phyloP scores from a whole-genome alignment of 371 early-diverging fungal species.

The Saksenaea oblongispora region DNA sequence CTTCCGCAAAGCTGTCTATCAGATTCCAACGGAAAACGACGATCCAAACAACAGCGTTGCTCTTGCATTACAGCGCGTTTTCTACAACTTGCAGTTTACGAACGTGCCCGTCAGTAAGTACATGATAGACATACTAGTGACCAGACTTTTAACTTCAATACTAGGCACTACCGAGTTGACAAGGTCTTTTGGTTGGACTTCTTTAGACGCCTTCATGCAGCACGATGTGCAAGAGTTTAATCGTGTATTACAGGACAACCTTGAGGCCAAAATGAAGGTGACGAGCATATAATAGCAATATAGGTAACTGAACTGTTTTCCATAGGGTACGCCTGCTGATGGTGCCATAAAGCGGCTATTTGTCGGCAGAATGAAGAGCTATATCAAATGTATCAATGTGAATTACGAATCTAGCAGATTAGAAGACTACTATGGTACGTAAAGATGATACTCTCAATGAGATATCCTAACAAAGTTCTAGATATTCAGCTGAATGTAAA shows the following conservation, averaged over 20 bases:
- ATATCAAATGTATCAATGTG: conserved; percentile 90
- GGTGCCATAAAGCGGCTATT: conserved; percentile 89
- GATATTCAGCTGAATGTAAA: conserved; percentile 96
- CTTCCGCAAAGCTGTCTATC: conserved; percentile 88
- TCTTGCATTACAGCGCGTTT: conserved; percentile 90
- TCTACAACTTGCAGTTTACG: conserved; percentile 83
- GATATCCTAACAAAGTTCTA: conserved; percentile 14
- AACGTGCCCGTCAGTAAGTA: conserved; percentile 63
- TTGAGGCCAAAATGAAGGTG: conserved; percentile 87
- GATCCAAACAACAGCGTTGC: conserved; percentile 81
- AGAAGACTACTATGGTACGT: conserved; percentile 57
- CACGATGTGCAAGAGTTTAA: conserved; percentile 98
- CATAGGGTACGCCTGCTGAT: conserved; percentile 83
- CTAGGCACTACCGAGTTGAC: conserved; percentile 88
- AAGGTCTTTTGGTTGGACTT: conserved; percentile 96
- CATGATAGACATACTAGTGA: not conserved
- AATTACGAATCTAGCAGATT: conserved; percentile 88
- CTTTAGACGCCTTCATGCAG: conserved; percentile 91
- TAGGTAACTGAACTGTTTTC: not conserved
- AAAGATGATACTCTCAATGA: not conserved
- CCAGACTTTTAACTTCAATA: not conserved
- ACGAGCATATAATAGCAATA: not conserved
- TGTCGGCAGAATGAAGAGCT: conserved; percentile 94
- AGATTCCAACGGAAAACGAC: conserved; percentile 88
- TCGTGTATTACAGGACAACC: conserved; percentile 91